Conservation (phyloP, 441 rosid species). For the Eruca vesicaria region DNA sequence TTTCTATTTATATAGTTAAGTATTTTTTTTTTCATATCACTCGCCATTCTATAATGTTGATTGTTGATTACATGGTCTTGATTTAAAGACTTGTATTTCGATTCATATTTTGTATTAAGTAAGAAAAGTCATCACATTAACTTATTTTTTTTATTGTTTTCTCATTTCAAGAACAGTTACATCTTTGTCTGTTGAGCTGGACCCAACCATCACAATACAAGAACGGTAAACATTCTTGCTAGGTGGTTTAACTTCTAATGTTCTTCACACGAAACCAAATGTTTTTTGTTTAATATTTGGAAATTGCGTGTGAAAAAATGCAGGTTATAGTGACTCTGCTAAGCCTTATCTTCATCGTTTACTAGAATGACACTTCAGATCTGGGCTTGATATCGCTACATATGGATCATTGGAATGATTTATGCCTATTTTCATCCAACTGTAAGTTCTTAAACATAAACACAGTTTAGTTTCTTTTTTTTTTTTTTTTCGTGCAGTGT, state of each 20-base stretch:
- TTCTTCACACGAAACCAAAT: background rate
- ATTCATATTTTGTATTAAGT: too few relatives aligned
- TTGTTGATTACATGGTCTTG: too few relatives aligned
- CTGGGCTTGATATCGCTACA: slow-evolving; percentile 98
- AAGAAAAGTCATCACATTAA: too few relatives aligned
- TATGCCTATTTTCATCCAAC: slow-evolving; percentile 95
- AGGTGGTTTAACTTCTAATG: slow-evolving; percentile 45
- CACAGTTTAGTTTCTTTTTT: background rate
- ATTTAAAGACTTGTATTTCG: too few relatives aligned
- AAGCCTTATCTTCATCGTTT: slow-evolving; percentile 77
- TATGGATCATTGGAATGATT: slow-evolving; percentile 96
- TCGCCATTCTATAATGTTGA: too few relatives aligned
- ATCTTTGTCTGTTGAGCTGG: too few relatives aligned
- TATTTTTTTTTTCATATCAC: too few relatives aligned
- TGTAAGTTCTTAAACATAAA: slow-evolving; percentile 43
- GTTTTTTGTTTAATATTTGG: background rate
- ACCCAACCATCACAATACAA: too few relatives aligned
- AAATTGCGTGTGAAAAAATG: slow-evolving; percentile 15
- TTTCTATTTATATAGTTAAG: too few relatives aligned
- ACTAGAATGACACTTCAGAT: slow-evolving; percentile 98
- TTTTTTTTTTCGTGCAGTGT: background rate
- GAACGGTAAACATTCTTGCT: slow-evolving; percentile 65
- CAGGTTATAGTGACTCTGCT: slow-evolving; percentile 91
- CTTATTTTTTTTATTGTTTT: too few relatives aligned
- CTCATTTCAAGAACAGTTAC: too few relatives aligned